These are phyloP conservation scores for Lablab purpureus DNA, from an alignment of 306 rosid genomes.

Conservation along the genomic window DNA sequence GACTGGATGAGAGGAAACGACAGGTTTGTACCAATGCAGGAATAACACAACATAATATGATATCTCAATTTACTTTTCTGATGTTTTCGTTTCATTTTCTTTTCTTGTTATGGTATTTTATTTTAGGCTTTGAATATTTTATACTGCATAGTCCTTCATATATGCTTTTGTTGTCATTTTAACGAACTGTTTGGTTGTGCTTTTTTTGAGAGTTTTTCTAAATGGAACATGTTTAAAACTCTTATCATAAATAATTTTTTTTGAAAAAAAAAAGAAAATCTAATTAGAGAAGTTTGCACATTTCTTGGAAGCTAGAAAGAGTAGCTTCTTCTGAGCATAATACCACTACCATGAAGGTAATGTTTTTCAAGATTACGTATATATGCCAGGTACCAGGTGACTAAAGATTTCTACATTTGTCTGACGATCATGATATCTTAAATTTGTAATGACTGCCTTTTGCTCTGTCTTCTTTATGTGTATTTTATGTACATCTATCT, in stretches of 20 bases:
- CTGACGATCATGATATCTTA: background rate
- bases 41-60: background rate
- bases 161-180: background rate
- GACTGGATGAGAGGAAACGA: conserved; percentile 75
- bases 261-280: background rate
- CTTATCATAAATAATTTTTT: background rate
- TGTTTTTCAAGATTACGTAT: background rate
- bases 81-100: background rate
- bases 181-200: background rate
- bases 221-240: background rate
- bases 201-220: background rate
- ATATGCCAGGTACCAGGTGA: background rate
- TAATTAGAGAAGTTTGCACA: background rate
- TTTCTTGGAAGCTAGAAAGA: background rate
- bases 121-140: background rate
- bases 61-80: background rate
- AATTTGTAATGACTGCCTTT: background rate
- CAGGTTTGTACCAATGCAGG: conserved; percentile 68
- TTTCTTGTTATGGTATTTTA: background rate
- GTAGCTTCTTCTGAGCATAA: conserved; percentile 12
- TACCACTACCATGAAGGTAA: background rate
- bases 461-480: background rate
- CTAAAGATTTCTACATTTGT: background rate
- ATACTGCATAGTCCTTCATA: background rate
- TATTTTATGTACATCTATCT: conserved; percentile 30